These are phyloP conservation scores for Cercospora nicotianae DNA, from an alignment of 2,329 filamentous ascomycete species.

Conservation along the genomic window DNA sequence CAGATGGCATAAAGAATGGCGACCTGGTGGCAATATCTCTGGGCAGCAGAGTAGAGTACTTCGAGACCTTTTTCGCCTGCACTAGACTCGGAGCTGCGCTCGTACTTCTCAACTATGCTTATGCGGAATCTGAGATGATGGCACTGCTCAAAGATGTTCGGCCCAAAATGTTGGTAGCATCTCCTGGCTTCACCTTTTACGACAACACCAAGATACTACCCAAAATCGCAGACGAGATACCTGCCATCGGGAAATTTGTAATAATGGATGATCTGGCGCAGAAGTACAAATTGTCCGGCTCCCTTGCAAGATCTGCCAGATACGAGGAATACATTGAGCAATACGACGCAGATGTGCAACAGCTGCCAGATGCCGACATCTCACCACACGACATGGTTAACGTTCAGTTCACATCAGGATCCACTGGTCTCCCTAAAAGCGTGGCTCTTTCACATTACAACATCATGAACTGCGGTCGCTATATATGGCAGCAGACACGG, in stretches of 20 bases:
- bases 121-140: constrained; percentile 67
- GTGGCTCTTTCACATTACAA: constrained; percentile 58
- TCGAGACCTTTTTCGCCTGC: constrained; percentile 40
- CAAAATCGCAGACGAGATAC: constrained; percentile 44
- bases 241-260: constrained; percentile 53
- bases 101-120: constrained; percentile 74
- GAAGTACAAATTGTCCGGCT: constrained; percentile 27
- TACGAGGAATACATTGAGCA: constrained; percentile 33
- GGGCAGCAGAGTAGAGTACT: constrained; percentile 36
- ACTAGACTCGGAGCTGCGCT: constrained; percentile 43
- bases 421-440: constrained; percentile 71
- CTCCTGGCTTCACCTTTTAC: constrained; percentile 61
- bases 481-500: constrained; percentile 34
- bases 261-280: constrained; percentile 46
- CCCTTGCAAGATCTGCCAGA: constrained; percentile 22
- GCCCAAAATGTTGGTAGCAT: constrained; percentile 68
- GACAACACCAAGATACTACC: constrained; percentile 60
- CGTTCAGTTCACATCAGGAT: constrained; percentile 62
- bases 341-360: constrained; percentile 21
- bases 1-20: constrained; percentile 34
- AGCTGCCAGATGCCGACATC: constrained; percentile 28
- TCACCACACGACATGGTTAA: constrained; percentile 36
- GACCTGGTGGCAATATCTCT: constrained; percentile 35
- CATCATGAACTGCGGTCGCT: constrained; percentile 34
- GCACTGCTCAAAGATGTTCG: constrained; percentile 69